These are phyloP conservation scores for Podospora fimiseda DNA, from an alignment of 495 filamentous ascomycete genomes.

Conservation along the genomic window DNA sequence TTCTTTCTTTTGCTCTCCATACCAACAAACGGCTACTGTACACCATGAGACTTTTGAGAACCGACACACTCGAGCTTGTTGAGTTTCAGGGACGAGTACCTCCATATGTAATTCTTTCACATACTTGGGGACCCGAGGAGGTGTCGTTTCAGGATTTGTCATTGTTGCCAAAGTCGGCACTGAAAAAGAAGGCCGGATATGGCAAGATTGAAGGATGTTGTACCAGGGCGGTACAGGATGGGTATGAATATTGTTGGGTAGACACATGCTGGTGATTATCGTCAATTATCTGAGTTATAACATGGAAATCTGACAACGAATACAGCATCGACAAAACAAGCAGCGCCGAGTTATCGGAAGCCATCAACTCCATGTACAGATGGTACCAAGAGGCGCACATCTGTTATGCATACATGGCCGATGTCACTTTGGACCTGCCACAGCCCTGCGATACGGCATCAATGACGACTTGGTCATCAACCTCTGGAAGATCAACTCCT, in stretches of 20 bases:
- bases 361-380: conserved; percentile 7
- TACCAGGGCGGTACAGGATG: conserved; percentile 4
- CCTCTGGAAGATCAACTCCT: background rate
- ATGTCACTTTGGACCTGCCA: background rate
- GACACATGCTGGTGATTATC: conserved; percentile 13
- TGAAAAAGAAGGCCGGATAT: conserved; percentile 7
- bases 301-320: background rate
- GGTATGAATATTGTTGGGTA: conserved; percentile 8
- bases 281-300: too few relatives aligned
- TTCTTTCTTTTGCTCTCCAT: background rate
- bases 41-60: conserved; percentile 2
- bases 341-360: conserved; percentile 8
- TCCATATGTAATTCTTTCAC: conserved; percentile 14
- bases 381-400: conserved; percentile 4
- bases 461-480: background rate
- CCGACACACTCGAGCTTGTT: background rate
- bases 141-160: conserved; percentile 9
- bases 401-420: conserved; percentile 8
- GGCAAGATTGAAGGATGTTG: conserved; percentile 11
- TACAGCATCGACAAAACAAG: conserved; percentile 5
- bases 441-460: background rate
- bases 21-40: background rate
- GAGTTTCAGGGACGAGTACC: conserved; percentile 1
- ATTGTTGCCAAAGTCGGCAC: background rate
- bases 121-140: conserved; percentile 16